Conservation (phyloP, 2,329 filamentous ascomycete genomes). For the Aspergillus versicolor region DNA sequence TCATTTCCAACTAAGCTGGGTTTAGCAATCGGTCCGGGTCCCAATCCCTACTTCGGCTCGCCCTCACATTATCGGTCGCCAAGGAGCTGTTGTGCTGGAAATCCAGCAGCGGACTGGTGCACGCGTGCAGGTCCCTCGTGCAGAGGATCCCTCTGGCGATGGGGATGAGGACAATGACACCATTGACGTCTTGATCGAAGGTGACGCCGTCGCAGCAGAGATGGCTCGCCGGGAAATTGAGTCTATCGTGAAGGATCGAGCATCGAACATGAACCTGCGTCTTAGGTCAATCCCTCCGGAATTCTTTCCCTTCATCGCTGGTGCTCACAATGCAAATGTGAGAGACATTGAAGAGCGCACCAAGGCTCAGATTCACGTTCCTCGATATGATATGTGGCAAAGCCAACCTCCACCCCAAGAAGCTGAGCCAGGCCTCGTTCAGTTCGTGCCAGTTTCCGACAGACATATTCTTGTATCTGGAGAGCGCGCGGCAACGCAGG, state of each 20-base stretch:
- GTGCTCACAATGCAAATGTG: slow-evolving; percentile 68
- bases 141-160: slow-evolving; percentile 65
- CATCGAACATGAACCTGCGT: slow-evolving; percentile 76
- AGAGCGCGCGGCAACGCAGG: slow-evolving; percentile 78
- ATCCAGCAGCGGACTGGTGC: slow-evolving; percentile 89
- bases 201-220: slow-evolving; percentile 83
- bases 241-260: slow-evolving; percentile 82
- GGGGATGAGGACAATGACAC: slow-evolving; percentile 76
- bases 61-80: slow-evolving; percentile 88
- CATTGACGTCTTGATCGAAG: slow-evolving; percentile 85
- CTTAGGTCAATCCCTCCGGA: slow-evolving; percentile 83
- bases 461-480: slow-evolving; percentile 82
- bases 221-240: slow-evolving; percentile 81
- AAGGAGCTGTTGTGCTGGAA: slow-evolving; percentile 84
- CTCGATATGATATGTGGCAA: slow-evolving; percentile 73
- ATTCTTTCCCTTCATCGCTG: slow-evolving; percentile 93
- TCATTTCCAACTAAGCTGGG: slow-evolving; percentile 3
- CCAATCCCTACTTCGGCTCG: slow-evolving; percentile 80
- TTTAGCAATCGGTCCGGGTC: slow-evolving; percentile 67
- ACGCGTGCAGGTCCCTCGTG: slow-evolving; percentile 83
- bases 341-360: slow-evolving; percentile 69
- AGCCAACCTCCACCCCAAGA: slow-evolving; percentile 65
- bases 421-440: slow-evolving; percentile 63
- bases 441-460: slow-evolving; percentile 70
- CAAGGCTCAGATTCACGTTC: slow-evolving; percentile 78